A percentile compares a stretch with the other conserved stretches of the same genome.
phyloP scores from a whole-genome alignment of 371 early-diverging fungal genomes.

The Zychaea mexicana region DNA sequence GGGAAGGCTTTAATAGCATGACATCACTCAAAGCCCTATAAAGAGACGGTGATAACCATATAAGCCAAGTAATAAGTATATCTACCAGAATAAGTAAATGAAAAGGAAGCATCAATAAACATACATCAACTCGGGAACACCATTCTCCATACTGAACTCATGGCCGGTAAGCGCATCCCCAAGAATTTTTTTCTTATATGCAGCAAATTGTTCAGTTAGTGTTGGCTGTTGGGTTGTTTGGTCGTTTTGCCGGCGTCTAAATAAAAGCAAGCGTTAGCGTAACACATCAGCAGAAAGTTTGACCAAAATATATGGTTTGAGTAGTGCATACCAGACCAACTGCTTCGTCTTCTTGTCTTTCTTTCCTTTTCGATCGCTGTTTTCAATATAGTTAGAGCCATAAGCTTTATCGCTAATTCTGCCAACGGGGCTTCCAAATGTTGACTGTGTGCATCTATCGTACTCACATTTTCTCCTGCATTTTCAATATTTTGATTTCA shows the following conservation, averaged over 20 bases:
- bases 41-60: neutral
- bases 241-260: neutral
- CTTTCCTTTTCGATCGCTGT: too few relatives aligned
- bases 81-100: neutral
- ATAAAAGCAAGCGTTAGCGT: neutral
- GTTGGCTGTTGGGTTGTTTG: neutral
- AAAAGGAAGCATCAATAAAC: neutral
- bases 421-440: too few relatives aligned
- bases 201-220: neutral
- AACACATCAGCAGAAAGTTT: neutral
- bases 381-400: too few relatives aligned
- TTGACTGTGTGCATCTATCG: too few relatives aligned
- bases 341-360: neutral
- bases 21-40: conserved; percentile 7
- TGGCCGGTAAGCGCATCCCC: neutral
- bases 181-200: neutral
- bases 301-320: neutral
- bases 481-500: neutral
- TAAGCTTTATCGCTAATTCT: too few relatives aligned
- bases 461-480: too few relatives aligned
- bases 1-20: conserved; percentile 18
- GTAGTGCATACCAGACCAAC: neutral
- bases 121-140: neutral
- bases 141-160: neutral
- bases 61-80: neutral